Percentiles rank a stretch among this genome's conserved stretches.
Evolutionary conservation across 2,329 filamentous ascomycete species (phyloP).

Genomic region (Aspergillus arachidicola): DNA sequence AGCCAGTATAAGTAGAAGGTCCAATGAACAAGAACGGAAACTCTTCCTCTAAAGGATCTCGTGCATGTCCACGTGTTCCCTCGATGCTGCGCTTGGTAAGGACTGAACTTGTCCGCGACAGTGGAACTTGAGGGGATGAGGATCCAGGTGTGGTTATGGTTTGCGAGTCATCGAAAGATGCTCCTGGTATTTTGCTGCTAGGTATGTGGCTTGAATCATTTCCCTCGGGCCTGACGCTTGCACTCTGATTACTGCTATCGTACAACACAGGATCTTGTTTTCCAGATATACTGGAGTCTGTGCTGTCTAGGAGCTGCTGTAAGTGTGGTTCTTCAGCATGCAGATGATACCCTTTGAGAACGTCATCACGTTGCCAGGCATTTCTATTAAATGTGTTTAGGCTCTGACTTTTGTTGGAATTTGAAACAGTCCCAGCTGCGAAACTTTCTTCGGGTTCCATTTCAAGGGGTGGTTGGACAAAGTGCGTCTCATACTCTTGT

Average conservation of each 20-base stretch:
- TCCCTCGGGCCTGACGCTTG: constrained; percentile 22
- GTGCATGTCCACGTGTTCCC: constrained; percentile 62
- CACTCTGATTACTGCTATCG: constrained; percentile 18
- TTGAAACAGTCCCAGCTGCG: constrained; percentile 22
- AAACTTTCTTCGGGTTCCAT: constrained; percentile 48
- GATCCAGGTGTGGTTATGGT: constrained; percentile 29
- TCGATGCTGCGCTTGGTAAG: constrained; percentile 43
- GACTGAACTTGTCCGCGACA: constrained; percentile 33
- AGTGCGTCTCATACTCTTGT: constrained; percentile 53
- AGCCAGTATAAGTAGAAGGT: constrained; percentile 51
- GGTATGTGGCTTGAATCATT: constrained; percentile 31
- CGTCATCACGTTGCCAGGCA: constrained; percentile 52
- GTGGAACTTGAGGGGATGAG: constrained; percentile 28
- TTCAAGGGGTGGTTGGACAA: constrained; percentile 60
- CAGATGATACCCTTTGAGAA: constrained; percentile 57
- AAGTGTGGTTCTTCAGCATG: constrained; percentile 13
- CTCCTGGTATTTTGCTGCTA: constrained; percentile 22
- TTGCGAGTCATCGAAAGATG: constrained; percentile 20
- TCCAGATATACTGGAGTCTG: constrained; percentile 15
- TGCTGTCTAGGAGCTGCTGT: constrained; percentile 11
- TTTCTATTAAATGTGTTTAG: constrained; percentile 55
- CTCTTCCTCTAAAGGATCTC: constrained; percentile 66
- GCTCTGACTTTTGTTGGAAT: constrained; percentile 23
- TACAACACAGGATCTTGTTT: neutral
- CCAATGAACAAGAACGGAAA: constrained; percentile 77